A percentile compares a stretch with the other conserved stretches of the same genome.
These are phyloP conservation scores for Scedosporium apiospermum DNA, from an alignment of 2,329 filamentous ascomycete species.

Conservation along the genomic window DNA sequence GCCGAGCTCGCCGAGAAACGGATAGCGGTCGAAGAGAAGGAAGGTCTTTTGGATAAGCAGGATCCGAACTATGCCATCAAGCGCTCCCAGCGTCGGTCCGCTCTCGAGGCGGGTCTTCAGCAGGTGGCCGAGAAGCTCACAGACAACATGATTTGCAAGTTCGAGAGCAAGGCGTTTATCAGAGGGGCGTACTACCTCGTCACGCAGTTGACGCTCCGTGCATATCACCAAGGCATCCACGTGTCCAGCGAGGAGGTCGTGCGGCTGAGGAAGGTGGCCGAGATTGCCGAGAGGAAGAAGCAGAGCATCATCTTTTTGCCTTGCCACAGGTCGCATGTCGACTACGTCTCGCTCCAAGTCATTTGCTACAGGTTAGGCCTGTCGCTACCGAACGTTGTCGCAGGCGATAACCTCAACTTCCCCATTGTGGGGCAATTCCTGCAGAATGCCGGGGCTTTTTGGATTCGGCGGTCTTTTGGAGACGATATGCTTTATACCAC, in stretches of 20 bases:
- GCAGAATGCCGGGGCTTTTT: slow-evolving; percentile 96
- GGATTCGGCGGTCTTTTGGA: slow-evolving; percentile 85
- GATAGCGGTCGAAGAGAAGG: slow-evolving; percentile 64
- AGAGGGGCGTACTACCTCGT: slow-evolving; percentile 81
- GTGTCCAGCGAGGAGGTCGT: slow-evolving; percentile 91
- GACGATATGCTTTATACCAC: slow-evolving; percentile 85
- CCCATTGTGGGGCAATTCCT: slow-evolving; percentile 82
- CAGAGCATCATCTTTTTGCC: slow-evolving; percentile 95
- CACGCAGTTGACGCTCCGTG: slow-evolving; percentile 81
- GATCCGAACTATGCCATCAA: slow-evolving; percentile 41
- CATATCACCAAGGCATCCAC: slow-evolving; percentile 95
- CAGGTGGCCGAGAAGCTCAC: slow-evolving; percentile 81
- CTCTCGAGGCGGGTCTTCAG: slow-evolving; percentile 63
- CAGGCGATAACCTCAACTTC: slow-evolving; percentile 94
- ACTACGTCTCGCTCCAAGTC: slow-evolving; percentile 89
- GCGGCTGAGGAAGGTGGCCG: slow-evolving; percentile 69
- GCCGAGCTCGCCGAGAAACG: slow-evolving; percentile 65
- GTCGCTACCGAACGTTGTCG: slow-evolving; percentile 81
- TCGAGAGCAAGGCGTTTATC: slow-evolving; percentile 91
- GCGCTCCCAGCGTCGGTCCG: slow-evolving; percentile 40
- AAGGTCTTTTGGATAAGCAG: slow-evolving; percentile 54
- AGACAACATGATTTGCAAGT: slow-evolving; percentile 97
- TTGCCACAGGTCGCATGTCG: slow-evolving; percentile 89
- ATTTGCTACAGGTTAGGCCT: slow-evolving; percentile 93
- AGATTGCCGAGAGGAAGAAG: slow-evolving; percentile 73